These are phyloP conservation scores for Suillus cothurnatus DNA, from an alignment of 768 basidiomycete genomes.

Conservation along the genomic window DNA sequence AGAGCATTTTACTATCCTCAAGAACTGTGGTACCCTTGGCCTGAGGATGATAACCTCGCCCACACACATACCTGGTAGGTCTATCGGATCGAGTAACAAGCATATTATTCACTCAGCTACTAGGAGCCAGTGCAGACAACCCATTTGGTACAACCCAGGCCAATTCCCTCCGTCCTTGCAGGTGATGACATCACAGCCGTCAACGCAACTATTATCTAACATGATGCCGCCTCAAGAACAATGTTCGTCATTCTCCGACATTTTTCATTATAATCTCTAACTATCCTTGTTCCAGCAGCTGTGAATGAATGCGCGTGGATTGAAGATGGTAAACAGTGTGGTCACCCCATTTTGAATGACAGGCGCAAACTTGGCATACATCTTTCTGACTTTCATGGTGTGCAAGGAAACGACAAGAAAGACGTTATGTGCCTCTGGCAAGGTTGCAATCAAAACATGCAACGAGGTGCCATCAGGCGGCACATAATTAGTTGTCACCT, in stretches of 20 bases:
- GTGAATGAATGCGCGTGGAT: conserved; percentile 24
- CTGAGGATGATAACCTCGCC: not conserved
- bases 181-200: not conserved
- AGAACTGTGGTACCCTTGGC: not conserved
- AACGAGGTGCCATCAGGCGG: conserved; percentile 28
- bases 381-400: conserved; percentile 20
- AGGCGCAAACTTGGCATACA: conserved; percentile 28
- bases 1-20: not conserved
- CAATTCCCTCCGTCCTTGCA: not conserved
- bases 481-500: conserved; percentile 29
- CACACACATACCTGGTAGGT: not conserved
- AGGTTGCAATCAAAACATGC: conserved; percentile 26
- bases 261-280: not conserved
- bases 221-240: conserved; percentile 1
- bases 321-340: conserved; percentile 21
- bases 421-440: conserved; percentile 23
- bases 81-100: too few species aligned
- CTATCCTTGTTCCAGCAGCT: not conserved
- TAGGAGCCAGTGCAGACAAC: not conserved
- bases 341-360: conserved; percentile 21
- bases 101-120: not conserved
- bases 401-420: conserved; percentile 22
- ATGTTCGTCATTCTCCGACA: not conserved
- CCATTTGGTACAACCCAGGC: not conserved
- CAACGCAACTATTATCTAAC: conserved; percentile 5